Percentiles rank a stretch among this genome's conserved stretches.
Evolutionary conservation across 495 filamentous ascomycete species (phyloP).

Genomic region (Clohesyomyces aquaticus): DNA sequence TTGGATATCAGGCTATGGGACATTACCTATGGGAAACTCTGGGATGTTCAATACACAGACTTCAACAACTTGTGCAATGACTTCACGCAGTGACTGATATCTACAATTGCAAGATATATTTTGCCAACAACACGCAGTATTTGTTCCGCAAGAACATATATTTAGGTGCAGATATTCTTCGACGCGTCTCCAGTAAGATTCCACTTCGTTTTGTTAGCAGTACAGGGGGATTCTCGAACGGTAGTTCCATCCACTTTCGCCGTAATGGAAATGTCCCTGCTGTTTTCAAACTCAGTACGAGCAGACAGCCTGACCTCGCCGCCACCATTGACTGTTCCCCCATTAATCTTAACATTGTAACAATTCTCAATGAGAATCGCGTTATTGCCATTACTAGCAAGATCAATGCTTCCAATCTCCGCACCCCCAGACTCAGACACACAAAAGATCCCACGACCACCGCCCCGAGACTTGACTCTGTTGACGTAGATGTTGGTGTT

Average conservation of each 20-base stretch:
- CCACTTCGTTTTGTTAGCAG: constrained; percentile 51
- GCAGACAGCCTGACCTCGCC: constrained; percentile 53
- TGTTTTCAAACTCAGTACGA: constrained; percentile 52
- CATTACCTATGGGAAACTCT: no score
- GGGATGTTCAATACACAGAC: no score
- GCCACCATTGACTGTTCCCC: constrained; percentile 52
- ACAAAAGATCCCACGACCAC: constrained; percentile 54
- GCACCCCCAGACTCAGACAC: constrained; percentile 53
- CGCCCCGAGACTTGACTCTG: constrained; percentile 52
- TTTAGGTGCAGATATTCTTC: constrained; percentile 49
- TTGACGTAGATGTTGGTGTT: constrained; percentile 52
- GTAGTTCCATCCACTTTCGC: constrained; percentile 48
- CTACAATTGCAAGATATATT: no score
- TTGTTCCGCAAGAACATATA: no score
- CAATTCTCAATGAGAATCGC: constrained; percentile 56
- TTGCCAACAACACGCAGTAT: no score
- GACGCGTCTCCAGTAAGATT: constrained; percentile 47
- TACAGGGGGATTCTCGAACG: constrained; percentile 53
- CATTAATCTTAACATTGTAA: constrained; percentile 50
- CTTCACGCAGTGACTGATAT: no score
- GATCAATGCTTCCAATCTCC: constrained; percentile 47
- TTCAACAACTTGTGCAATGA: no score
- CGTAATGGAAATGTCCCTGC: constrained; percentile 49
- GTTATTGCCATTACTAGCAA: constrained; percentile 53
- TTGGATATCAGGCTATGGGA: no score